These are phyloP conservation scores for Kokia cookei DNA, from an alignment of 441 rosid genomes.

Conservation along the genomic window DNA sequence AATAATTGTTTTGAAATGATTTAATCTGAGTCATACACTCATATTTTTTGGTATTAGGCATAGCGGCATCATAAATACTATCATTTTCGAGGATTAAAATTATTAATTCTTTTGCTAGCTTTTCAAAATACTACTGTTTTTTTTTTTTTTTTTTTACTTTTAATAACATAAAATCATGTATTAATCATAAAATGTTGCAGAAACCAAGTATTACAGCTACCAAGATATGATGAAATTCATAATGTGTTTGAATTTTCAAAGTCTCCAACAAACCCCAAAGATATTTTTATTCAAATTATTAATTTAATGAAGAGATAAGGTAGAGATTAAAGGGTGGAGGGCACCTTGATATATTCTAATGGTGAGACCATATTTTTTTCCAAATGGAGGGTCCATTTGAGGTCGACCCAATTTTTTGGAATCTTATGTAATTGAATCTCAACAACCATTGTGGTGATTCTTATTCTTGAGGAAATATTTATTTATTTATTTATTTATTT, in stretches of 20 bases:
- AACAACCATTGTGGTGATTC: conserved; percentile 4
- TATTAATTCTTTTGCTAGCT: neutral
- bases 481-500: too few relatives aligned
- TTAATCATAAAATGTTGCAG: too few relatives aligned
- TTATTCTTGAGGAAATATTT: neutral
- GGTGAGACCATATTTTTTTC: neutral
- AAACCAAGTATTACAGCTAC: too few relatives aligned
- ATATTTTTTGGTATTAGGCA: neutral
- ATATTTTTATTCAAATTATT: neutral
- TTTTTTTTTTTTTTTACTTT: too few relatives aligned
- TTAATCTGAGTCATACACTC: neutral
- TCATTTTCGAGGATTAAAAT: conserved; percentile 3
- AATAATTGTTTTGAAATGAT: neutral
- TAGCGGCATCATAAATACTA: conserved; percentile 11
- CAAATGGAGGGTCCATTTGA: neutral
- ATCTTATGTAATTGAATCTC: neutral
- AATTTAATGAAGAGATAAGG: neutral
- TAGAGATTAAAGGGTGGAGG: neutral
- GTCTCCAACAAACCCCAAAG: neutral
- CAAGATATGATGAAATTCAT: too few relatives aligned
- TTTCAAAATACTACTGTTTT: too few relatives aligned
- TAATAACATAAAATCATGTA: too few relatives aligned
- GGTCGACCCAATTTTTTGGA: neutral
- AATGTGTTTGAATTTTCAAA: neutral
- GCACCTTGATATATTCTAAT: neutral